Percentiles rank a stretch among this genome's conserved stretches.
Evolutionary conservation across 176 grass and related monocot species (phyloP).

Genomic region (Tillandsia fasciculata): DNA sequence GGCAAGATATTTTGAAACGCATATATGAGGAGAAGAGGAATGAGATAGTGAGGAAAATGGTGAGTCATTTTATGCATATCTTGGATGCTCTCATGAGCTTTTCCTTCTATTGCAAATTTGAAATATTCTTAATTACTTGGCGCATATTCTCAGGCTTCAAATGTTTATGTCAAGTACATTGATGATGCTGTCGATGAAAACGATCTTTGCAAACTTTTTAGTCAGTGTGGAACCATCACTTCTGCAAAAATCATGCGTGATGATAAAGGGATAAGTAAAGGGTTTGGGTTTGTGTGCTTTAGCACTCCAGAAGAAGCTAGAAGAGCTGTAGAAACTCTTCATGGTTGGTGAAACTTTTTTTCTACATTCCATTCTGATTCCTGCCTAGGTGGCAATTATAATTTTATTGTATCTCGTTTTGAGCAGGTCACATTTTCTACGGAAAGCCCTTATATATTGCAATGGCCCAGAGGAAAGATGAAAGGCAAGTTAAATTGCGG

Average conservation of each 20-base stretch:
- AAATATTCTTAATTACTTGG: background rate
- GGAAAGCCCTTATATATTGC: slow-evolving; percentile 84
- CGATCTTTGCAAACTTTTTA: slow-evolving; percentile 42
- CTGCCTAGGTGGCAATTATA: background rate
- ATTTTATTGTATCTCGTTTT: slow-evolving; percentile 9
- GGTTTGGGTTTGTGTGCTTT: slow-evolving; percentile 87
- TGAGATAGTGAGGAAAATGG: slow-evolving; percentile 65
- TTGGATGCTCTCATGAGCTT: background rate
- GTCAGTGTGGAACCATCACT: slow-evolving; percentile 64
- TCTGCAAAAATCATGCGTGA: slow-evolving; percentile 77
- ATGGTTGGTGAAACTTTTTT: slow-evolving; percentile 33
- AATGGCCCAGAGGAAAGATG: slow-evolving; percentile 74
- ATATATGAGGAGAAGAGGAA: slow-evolving; percentile 64
- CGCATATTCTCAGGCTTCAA: slow-evolving; percentile 34
- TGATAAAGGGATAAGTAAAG: slow-evolving; percentile 71
- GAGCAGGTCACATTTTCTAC: slow-evolving; percentile 61
- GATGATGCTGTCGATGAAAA: slow-evolving; percentile 52
- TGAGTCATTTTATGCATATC: slow-evolving; percentile 10
- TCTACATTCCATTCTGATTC: background rate
- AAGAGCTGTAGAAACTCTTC: slow-evolving; percentile 46
- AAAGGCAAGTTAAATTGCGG: slow-evolving; percentile 44
- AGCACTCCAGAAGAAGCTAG: slow-evolving; percentile 66
- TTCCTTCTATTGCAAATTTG: background rate
- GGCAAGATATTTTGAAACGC: slow-evolving; percentile 47
- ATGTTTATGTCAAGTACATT: slow-evolving; percentile 88